Evolutionary conservation across 1,284 basidiomycete genomes (phyloP), one percentile per base, ranked within the genome.

Genomic region (Athelia psychrophila): DNA sequence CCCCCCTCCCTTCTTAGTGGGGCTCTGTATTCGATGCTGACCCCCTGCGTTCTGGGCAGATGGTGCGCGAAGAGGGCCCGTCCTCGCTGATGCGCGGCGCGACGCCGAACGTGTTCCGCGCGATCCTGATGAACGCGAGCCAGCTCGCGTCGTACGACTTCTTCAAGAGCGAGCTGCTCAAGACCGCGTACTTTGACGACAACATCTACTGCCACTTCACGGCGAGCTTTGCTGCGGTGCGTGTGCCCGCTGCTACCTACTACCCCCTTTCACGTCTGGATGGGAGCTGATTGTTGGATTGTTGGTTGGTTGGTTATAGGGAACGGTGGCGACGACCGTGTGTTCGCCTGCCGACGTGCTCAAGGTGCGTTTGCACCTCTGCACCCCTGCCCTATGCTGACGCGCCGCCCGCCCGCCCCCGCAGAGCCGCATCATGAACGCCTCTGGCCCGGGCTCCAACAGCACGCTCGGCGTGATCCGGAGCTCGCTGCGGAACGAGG

Each of bases 271-370:
- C 38, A 13, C 30, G 22, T 46, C 33, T 46, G 5, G 20, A 8
- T 16, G 3, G 22, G 49, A 44, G 47, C 24, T 30, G 48, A 27
- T 52, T 33, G 2, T 25, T 48, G 23, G 38, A n/a, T n/a, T n/a
- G n/a, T n/a, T n/a, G 35, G 16, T 33, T n/a, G n/a, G n/a, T n/a
- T n/a, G 25, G 10, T 44, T 27, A 23, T 55, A 91, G 86, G 93
- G 93, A 18, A 95, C 93, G 1, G 89, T 95, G 2, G 93, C 93
- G 12, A 95, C 93, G 2, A 95, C 93, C 1, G 85, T 96, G n/a
- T 95, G 93, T 68, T 93, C 92, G 1, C 93, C 93, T 0, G 93
- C 93, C 13, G 93, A 96, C 64, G 93, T 95, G 23, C 73, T 96
- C 57, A 95, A 95, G 77, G 83, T 83, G 23, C 51, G 78, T 42